Evolutionary conservation across 2,329 filamentous ascomycete species (phyloP).

Genomic region (Hypomyces perniciosus): DNA sequence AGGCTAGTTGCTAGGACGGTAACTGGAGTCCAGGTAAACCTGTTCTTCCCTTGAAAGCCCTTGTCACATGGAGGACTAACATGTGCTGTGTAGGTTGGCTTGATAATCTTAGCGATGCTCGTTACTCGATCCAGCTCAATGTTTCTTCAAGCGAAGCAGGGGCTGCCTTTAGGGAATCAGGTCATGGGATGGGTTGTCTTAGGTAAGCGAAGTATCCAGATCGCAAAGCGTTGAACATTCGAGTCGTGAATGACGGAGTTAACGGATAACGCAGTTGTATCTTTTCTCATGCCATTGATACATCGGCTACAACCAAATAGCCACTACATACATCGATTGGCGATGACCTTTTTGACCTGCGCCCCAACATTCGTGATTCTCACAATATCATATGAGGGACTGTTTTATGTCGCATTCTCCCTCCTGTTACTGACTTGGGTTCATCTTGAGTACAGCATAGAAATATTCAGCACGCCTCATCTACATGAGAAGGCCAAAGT

Average conservation of each 20-base stretch:
- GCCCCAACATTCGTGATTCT: conserved; percentile 92
- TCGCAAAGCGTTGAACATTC: not conserved
- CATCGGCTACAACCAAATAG: conserved; percentile 74
- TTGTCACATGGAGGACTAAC: not conserved
- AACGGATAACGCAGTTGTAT: conserved; percentile 49
- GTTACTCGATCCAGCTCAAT: conserved; percentile 82
- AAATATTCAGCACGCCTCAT: conserved; percentile 16
- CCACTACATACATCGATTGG: conserved; percentile 84
- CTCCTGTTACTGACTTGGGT: conserved; percentile 82
- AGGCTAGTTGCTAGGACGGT: conserved; percentile 50
- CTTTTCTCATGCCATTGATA: conserved; percentile 72
- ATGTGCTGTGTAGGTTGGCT: conserved; percentile 51
- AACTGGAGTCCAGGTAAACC: conserved; percentile 56
- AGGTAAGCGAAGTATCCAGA: conserved; percentile 42
- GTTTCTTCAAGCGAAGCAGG: conserved; percentile 77
- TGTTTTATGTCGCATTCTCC: conserved; percentile 92
- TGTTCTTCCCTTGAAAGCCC: no score
- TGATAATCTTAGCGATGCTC: conserved; percentile 73
- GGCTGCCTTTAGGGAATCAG: conserved; percentile 82
- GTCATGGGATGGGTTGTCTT: conserved; percentile 77
- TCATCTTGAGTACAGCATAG: conserved; percentile 74
- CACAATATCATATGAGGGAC: conserved; percentile 92
- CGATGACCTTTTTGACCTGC: conserved; percentile 87
- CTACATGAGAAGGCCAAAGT: not conserved
- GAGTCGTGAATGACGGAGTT: conserved; percentile 3